Conservation (phyloP, 2,329 filamentous ascomycete genomes). For the Paracamarosporium sp. region DNA sequence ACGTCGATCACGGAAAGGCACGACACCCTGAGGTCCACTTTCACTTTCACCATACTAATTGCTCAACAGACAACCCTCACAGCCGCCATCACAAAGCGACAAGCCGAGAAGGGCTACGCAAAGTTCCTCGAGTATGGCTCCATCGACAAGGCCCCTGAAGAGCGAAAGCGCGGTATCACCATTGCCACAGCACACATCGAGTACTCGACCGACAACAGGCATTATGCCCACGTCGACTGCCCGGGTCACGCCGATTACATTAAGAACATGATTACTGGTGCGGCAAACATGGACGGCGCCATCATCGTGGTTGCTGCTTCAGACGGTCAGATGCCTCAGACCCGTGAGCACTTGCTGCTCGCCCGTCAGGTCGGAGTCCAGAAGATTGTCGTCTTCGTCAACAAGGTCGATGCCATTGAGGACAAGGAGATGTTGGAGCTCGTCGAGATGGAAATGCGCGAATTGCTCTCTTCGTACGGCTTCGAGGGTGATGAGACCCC, state of each 20-base stretch:
- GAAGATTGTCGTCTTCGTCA: conserved; percentile 98
- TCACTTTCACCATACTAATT: conserved; percentile 23
- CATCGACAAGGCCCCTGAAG: conserved; percentile 99
- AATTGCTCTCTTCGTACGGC: conserved; percentile 88
- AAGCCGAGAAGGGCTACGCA: conserved; percentile 91
- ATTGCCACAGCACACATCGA: conserved; percentile 99
- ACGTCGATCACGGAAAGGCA: conserved; percentile 99
- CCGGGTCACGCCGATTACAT: conserved; percentile 99
- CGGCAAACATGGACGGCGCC: conserved; percentile 98
- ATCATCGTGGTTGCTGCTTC: conserved; percentile 98
- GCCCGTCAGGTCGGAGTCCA: conserved; percentile 98
- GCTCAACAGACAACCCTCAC: conserved; percentile 87
- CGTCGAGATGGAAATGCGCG: conserved; percentile 99
- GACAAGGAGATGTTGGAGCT: conserved; percentile 99
- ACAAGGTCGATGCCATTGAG: conserved; percentile 98
- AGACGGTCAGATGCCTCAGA: conserved; percentile 99
- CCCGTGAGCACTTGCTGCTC: conserved; percentile 95
- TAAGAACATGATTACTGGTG: conserved; percentile 99
- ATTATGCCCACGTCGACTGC: conserved; percentile 99
- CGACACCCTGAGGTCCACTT: conserved; percentile 29
- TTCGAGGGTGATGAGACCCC: conserved; percentile 99
- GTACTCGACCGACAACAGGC: conserved; percentile 90
- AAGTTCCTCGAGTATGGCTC: conserved; percentile 96
- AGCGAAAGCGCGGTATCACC: conserved; percentile 99
- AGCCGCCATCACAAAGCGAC: conserved; percentile 97